Conservation (phyloP, 1,284 basidiomycete species). For the Cutaneotrichosporon sp. region DNA sequence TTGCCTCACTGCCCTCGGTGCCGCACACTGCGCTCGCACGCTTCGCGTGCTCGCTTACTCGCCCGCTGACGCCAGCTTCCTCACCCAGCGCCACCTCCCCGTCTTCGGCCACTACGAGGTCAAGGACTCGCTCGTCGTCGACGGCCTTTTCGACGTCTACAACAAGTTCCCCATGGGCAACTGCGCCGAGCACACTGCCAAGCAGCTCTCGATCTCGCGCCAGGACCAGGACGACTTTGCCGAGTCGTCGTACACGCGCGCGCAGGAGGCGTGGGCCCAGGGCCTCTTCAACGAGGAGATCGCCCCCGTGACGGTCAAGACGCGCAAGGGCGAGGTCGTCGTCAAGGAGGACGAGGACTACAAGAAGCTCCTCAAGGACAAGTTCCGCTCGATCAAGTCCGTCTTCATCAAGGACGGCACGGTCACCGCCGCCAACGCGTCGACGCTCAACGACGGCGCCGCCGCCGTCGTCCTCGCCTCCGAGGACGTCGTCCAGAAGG, state of each 20-base stretch:
- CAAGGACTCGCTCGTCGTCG: slow-evolving; percentile 83
- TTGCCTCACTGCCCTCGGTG: no score
- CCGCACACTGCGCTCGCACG: slow-evolving; percentile 4
- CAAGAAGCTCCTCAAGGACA: slow-evolving; percentile 91
- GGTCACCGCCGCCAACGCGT: slow-evolving; percentile 95
- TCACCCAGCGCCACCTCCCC: slow-evolving; percentile 83
- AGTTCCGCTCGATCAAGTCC: slow-evolving; percentile 80
- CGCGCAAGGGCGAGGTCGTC: slow-evolving; percentile 82
- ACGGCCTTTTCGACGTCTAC: slow-evolving; percentile 95
- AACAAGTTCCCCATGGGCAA: slow-evolving; percentile 96
- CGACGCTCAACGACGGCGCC: slow-evolving; percentile 96
- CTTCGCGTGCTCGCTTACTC: neutral
- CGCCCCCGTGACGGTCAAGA: slow-evolving; percentile 56
- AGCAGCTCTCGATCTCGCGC: slow-evolving; percentile 78
- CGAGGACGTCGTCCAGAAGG: slow-evolving; percentile 82
- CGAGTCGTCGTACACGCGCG: slow-evolving; percentile 91
- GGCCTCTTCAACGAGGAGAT: slow-evolving; percentile 75
- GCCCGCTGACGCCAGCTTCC: slow-evolving; percentile 65
- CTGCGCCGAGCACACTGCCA: slow-evolving; percentile 87
- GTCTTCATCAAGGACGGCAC: slow-evolving; percentile 86
- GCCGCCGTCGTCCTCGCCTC: slow-evolving; percentile 92
- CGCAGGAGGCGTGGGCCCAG: slow-evolving; percentile 84
- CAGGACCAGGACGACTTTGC: slow-evolving; percentile 87
- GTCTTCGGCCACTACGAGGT: slow-evolving; percentile 86
- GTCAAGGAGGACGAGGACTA: slow-evolving; percentile 97